These are phyloP conservation scores for Prunus kanzakura DNA, from an alignment of 306 rosid species.

Conservation along the genomic window DNA sequence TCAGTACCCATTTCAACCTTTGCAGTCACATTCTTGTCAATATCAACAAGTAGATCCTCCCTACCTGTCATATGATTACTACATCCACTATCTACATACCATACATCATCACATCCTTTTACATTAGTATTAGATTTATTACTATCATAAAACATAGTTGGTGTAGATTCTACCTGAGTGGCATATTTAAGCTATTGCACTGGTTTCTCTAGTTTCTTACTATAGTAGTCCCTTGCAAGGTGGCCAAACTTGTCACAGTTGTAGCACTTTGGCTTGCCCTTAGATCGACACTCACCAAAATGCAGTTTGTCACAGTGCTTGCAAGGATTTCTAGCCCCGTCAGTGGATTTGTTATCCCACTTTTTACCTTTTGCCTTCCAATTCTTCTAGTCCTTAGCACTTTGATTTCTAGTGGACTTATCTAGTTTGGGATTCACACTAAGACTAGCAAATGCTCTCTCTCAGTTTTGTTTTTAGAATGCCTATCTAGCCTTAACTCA, in stretches of 20 bases:
- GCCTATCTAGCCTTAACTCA: background rate
- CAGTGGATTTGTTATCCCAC: background rate
- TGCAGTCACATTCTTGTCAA: too few species aligned
- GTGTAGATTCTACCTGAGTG: too few species aligned
- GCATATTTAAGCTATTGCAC: too few species aligned
- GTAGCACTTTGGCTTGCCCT: background rate
- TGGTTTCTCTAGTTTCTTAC: background rate
- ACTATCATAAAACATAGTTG: too few species aligned
- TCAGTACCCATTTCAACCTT: too few species aligned
- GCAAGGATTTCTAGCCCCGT: background rate
- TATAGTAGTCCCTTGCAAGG: background rate
- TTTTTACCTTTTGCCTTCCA: background rate
- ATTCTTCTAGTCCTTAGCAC: background rate
- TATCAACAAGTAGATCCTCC: too few species aligned
- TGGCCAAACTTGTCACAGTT: background rate
- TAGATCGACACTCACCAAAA: background rate
- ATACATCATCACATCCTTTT: too few species aligned
- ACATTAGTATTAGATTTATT: too few species aligned
- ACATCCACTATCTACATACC: too few species aligned
- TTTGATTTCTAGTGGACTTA: background rate
- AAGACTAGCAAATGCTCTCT: background rate
- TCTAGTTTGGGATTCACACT: background rate
- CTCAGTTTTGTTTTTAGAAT: too few species aligned
- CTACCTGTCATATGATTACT: too few species aligned
- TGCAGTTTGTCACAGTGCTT: background rate